Evolutionary conservation across 768 basidiomycete species (phyloP), one percentile per base, ranked within the genome.

Genomic region (Lentinula detonsa): DNA sequence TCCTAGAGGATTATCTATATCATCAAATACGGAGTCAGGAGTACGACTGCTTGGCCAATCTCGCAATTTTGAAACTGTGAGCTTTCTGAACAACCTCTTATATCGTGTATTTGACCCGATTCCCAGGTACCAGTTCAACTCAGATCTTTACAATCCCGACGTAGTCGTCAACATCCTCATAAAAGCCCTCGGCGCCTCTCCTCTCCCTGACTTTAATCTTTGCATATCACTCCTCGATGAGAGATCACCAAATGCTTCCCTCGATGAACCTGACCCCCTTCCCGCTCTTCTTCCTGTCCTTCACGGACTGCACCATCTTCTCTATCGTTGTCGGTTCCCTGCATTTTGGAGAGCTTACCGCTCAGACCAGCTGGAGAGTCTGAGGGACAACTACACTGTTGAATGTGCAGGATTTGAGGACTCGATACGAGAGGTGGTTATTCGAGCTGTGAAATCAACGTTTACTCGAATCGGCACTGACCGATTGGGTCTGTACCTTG

Each of bases 1-100:
- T 95, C 65, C 86, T 98, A 62, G 96, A 98, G 75, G 96, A 98
- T 71, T 98, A 98, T 76, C 86, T 98, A 62, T 93, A 92, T 73
- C 88, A 93, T 72, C 96, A 99, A 75, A 93, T 94, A 64, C 83
- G 90, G 66, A 89, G 85, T 68, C 87, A 90, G 66, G 90, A 93
- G 71, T 98, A 98, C 67, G 96, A 99, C 73, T 88, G 92, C 67
- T 83, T 98, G 45, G 93, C 96, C 34, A 98, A 98, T 75, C 80
- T 98, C 43, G 95, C 95, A 53, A 94, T 97, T 64, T 73, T 98
- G 52, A 98, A 98, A 76, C 77, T 98, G 91, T 95, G 65, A 40
- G 83, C 73, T 16, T 35, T 55, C 39, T 39, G 35, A 53, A 23
- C 23, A 23, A 23, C 23, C 23, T 23, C 23, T 2, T 28, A 7